Evolutionary conservation across 345 rosid species (phyloP).

Genomic region (Raphanus raphanistrum): DNA sequence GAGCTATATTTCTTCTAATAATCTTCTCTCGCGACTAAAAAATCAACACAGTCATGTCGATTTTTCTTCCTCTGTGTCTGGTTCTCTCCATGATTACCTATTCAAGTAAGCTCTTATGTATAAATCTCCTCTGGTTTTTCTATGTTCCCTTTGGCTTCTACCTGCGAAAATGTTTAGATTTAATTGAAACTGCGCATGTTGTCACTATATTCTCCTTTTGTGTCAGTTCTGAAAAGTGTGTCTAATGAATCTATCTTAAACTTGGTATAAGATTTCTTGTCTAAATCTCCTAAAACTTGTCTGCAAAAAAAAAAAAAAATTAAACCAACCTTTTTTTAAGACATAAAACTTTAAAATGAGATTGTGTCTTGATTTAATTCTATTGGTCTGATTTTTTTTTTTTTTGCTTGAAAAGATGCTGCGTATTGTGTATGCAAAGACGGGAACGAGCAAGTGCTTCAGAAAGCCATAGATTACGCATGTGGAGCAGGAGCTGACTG

Average conservation of each 20-base stretch:
- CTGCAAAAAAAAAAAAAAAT: background rate
- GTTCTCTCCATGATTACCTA: conserved; percentile 58
- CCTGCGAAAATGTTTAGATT: conserved; percentile 5
- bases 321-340: background rate
- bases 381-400: background rate
- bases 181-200: no score
- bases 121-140: background rate
- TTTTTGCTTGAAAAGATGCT: conserved; percentile 45
- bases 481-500: conserved; percentile 91
- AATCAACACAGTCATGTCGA: conserved; percentile 48
- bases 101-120: conserved; percentile 57
- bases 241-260: background rate
- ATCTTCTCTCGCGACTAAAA: background rate
- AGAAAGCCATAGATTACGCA: conserved; percentile 80
- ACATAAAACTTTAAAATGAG: background rate
- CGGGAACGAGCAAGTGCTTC: conserved; percentile 60
- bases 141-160: background rate
- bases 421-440: conserved; percentile 80
- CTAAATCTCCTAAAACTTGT: background rate
- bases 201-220: background rate
- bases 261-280: conserved; percentile 15
- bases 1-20: background rate
- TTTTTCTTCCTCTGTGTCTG: conserved; percentile 49
- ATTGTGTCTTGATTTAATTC: background rate
- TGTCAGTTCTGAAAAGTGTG: background rate